phyloP scores from a whole-genome alignment of 495 filamentous ascomycete species.

The Podospora pseudopauciseta region DNA sequence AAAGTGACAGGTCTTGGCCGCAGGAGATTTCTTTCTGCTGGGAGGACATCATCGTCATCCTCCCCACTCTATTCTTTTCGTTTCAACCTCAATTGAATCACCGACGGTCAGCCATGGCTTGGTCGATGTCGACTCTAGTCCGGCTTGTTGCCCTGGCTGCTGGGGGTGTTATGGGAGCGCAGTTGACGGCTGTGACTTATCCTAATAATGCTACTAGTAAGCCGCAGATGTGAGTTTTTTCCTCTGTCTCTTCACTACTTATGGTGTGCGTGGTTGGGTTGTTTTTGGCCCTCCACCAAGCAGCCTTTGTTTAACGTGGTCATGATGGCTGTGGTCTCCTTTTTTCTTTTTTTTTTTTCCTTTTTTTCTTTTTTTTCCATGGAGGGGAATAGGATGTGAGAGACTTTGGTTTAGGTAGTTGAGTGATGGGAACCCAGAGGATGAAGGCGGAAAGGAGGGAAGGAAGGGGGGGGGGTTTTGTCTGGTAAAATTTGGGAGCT shows the following conservation, averaged over 20 bases:
- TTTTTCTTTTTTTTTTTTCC: not conserved
- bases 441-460: no score
- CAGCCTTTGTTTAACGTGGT: no score
- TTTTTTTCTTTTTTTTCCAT: no score
- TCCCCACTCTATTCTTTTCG: no score
- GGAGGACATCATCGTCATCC: not conserved
- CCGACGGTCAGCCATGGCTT: no score
- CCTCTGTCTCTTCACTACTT: no score
- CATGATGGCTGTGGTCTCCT: not conserved
- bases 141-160: not conserved
- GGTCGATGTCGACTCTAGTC: not conserved
- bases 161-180: slow-evolving; percentile 19
- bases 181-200: slow-evolving; percentile 38
- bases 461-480: no score
- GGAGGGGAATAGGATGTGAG: not conserved
- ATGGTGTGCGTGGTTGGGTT: no score
- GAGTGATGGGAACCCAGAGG: no score
- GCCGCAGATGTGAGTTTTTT: slow-evolving; percentile 33
- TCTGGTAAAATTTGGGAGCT: not conserved
- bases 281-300: no score
- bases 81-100: no score
- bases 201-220: slow-evolving; percentile 40
- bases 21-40: not conserved
- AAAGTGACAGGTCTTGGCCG: not conserved
- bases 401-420: not conserved